These are phyloP conservation scores for Millerozyma acaciae DNA, from an alignment of 805 yeast genomes.

Conservation along the genomic window DNA sequence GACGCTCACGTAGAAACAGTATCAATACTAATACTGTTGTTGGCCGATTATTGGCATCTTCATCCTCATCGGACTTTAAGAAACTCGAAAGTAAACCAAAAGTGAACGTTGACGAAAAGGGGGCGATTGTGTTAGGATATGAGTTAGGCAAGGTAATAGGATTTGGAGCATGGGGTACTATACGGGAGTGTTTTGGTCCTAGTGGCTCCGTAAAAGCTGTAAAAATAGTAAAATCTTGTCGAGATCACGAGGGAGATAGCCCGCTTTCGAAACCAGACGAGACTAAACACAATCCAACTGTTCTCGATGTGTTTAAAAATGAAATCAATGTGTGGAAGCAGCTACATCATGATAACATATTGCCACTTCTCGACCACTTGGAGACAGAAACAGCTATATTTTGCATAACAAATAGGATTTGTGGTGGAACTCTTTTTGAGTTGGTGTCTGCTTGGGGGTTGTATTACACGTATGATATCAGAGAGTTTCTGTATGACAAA, in stretches of 20 bases:
- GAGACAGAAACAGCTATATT: slow-evolving; percentile 64
- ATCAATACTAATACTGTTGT: slow-evolving; percentile 37
- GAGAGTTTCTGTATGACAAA: slow-evolving; percentile 22
- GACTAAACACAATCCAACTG: slow-evolving; percentile 35
- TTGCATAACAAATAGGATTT: slow-evolving; percentile 63
- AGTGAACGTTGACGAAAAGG: slow-evolving; percentile 56
- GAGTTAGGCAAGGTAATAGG: slow-evolving; percentile 74
- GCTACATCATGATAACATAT: slow-evolving; percentile 59
- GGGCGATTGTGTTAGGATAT: slow-evolving; percentile 61
- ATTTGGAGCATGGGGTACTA: slow-evolving; percentile 86
- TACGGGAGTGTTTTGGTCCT: slow-evolving; percentile 58
- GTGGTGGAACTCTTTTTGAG: slow-evolving; percentile 81
- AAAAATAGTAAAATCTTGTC: slow-evolving; percentile 48
- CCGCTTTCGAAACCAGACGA: slow-evolving; percentile 6
- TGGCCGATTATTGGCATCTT: slow-evolving; percentile 34
- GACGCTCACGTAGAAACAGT: slow-evolving; percentile 29
- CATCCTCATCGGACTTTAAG: slow-evolving; percentile 33
- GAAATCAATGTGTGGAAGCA: slow-evolving; percentile 77
- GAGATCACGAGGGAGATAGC: slow-evolving; percentile 17
- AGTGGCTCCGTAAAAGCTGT: slow-evolving; percentile 49
- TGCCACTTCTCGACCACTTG: slow-evolving; percentile 58
- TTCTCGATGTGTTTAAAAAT: slow-evolving; percentile 56
- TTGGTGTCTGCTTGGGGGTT: slow-evolving; percentile 65
- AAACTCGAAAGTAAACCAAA: slow-evolving; percentile 26
- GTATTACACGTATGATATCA: slow-evolving; percentile 26